These are phyloP conservation scores for Leptoxyphium fumago DNA, from an alignment of 2,329 filamentous ascomycete genomes.

Conservation along the genomic window DNA sequence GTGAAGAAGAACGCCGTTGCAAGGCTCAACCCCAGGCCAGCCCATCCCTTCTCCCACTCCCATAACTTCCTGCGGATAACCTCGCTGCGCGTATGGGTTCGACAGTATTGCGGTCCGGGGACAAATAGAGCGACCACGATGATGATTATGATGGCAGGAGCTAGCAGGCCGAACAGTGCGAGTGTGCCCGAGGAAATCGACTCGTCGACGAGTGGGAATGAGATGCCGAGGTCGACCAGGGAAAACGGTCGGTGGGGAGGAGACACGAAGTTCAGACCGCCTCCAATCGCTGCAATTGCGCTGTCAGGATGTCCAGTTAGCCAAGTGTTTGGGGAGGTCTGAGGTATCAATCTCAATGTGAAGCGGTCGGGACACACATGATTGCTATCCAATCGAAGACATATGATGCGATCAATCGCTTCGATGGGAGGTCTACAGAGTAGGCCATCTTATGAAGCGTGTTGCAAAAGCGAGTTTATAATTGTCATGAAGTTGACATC, in stretches of 20 bases:
- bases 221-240: constrained; percentile 60
- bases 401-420: constrained; percentile 48
- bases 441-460: background rate
- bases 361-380: constrained; percentile 28
- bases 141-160: constrained; percentile 54
- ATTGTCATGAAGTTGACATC: too few species aligned
- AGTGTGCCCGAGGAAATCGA: constrained; percentile 56
- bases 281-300: constrained; percentile 17
- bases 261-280: constrained; percentile 41
- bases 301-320: background rate
- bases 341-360: background rate
- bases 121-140: constrained; percentile 54
- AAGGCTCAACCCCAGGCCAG: constrained; percentile 62
- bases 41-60: constrained; percentile 75
- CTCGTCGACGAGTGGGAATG: constrained; percentile 59
- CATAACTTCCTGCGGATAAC: constrained; percentile 74
- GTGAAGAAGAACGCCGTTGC: constrained; percentile 66
- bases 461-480: too few species aligned
- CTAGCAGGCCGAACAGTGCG: constrained; percentile 45
- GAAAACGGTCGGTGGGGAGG: constrained; percentile 60
- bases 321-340: too few species aligned
- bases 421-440: constrained; percentile 1
- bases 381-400: constrained; percentile 61
- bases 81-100: constrained; percentile 25
- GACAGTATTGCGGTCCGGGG: constrained; percentile 50